Evolutionary conservation across 257 asterid genomes (phyloP).

Genomic region (Knoxia roxburghii): DNA sequence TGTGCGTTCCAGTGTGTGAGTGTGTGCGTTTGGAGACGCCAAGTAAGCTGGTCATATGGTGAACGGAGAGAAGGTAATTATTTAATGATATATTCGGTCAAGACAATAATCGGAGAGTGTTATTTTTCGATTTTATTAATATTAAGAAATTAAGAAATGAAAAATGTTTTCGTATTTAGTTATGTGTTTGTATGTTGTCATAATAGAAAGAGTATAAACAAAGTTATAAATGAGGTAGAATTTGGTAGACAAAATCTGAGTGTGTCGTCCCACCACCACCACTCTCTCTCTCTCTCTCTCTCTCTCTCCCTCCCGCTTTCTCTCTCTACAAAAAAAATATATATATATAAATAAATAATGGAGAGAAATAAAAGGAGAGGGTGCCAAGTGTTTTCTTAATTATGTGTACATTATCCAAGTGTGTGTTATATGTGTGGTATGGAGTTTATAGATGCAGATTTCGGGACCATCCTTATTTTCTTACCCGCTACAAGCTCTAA

Average conservation of each 20-base stretch:
- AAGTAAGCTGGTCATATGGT: background rate
- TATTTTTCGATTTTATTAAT: too few species aligned
- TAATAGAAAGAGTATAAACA: background rate
- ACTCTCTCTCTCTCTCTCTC: background rate
- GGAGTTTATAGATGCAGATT: background rate
- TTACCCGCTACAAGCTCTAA: too few species aligned
- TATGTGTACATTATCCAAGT: background rate
- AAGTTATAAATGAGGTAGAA: too few species aligned
- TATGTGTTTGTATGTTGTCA: background rate
- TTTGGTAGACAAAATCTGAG: constrained; percentile 19
- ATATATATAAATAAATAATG: too few species aligned
- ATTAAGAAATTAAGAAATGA: too few species aligned
- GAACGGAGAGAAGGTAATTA: background rate
- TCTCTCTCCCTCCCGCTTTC: too few species aligned
- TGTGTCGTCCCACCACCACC: constrained; percentile 11
- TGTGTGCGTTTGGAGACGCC: constrained; percentile 16
- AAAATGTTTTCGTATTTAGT: too few species aligned
- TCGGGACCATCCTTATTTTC: too few species aligned
- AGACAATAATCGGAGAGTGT: too few species aligned
- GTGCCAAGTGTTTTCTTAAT: background rate
- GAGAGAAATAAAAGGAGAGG: background rate
- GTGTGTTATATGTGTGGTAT: background rate
- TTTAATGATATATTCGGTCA: too few species aligned
- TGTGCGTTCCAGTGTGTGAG: constrained; percentile 9
- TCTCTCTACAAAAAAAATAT: too few species aligned